Evolutionary conservation across 352 stramenopile genomes (phyloP), one percentile per base, ranked within the genome.

Genomic region (Globisporangium megalacanthum): DNA sequence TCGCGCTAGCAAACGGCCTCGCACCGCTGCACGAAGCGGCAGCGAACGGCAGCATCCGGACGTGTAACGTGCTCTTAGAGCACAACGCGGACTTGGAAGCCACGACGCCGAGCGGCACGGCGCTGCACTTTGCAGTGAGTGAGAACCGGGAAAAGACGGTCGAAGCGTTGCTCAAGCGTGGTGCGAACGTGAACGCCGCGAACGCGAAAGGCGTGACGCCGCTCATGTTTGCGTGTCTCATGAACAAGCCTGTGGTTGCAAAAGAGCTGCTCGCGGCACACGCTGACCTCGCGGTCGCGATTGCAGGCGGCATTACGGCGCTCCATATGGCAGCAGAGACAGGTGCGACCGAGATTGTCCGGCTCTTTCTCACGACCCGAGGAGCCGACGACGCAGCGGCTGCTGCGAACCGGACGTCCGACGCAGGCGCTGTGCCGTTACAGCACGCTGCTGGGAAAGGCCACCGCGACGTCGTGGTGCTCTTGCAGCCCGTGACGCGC

Each of bases 121-220:
- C 83, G 20, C 56, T 93, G 65, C 83, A 93, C 63, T 86, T 89
- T 59, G 83, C 83, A 10, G 83, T 93, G 53, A 93, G 82, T 60
- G 83, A 93, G 69, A 73, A 79, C 63, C 77, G 78, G 25, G 80
- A 89, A 68, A 88, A 91, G 69, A 86, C 80, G 2, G 71, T 88
- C n/a, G 70, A 75, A 15, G 68, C 79, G 57, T 69, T 93, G 15
- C 58, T 93, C 46, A 42, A 62, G 47, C 71, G 77, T 31, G 78
- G 79, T 13, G 83, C 83, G 9, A 76, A 91, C 54, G 73, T 84
- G 0, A 75, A 93, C 57, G 65, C 81, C 25, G 77, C 65, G 8
- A 93, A 90, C 66, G 52, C 66, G 13, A 79, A 86, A 39, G 79
- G 79, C 29, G 78, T 93, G 49, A 89, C 75, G n/a, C 83, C 83